These are phyloP conservation scores for Backusella parvicylindrica DNA, from an alignment of 192 early-diverging fungal species.

Conservation along the genomic window DNA sequence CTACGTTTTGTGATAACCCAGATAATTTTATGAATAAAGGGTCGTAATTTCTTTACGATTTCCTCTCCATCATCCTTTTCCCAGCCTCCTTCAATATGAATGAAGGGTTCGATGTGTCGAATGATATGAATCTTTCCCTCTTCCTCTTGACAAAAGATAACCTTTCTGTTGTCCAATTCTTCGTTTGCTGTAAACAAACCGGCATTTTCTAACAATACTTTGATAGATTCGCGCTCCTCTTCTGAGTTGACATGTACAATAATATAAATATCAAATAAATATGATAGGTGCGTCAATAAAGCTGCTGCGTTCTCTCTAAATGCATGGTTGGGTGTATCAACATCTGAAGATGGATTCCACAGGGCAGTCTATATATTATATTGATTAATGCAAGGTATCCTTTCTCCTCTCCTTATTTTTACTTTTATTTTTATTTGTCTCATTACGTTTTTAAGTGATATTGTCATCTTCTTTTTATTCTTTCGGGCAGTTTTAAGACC, in stretches of 20 bases:
- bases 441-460: slow-evolving; percentile 59
- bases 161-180: slow-evolving; percentile 56
- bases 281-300: slow-evolving; percentile 49
- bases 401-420: background rate
- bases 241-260: slow-evolving; percentile 53
- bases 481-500: slow-evolving; percentile 11
- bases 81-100: slow-evolving; percentile 65
- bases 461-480: slow-evolving; percentile 51
- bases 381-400: background rate
- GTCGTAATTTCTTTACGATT: slow-evolving; percentile 24
- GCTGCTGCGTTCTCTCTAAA: slow-evolving; percentile 58
- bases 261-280: slow-evolving; percentile 51
- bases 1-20: slow-evolving; percentile 32
- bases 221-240: slow-evolving; percentile 54
- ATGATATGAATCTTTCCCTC: slow-evolving; percentile 68
- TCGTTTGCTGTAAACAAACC: background rate
- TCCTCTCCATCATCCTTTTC: slow-evolving; percentile 39
- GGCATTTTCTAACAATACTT: slow-evolving; percentile 40
- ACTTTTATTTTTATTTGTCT: background rate
- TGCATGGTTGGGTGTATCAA: slow-evolving; percentile 63
- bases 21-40: slow-evolving; percentile 25
- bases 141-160: slow-evolving; percentile 69
- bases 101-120: slow-evolving; percentile 57
- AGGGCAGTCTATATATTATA: slow-evolving; percentile 52
- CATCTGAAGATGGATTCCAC: slow-evolving; percentile 76